Evolutionary conservation across 2,329 filamentous ascomycete genomes (phyloP).

Genomic region (Fusarium clavum): DNA sequence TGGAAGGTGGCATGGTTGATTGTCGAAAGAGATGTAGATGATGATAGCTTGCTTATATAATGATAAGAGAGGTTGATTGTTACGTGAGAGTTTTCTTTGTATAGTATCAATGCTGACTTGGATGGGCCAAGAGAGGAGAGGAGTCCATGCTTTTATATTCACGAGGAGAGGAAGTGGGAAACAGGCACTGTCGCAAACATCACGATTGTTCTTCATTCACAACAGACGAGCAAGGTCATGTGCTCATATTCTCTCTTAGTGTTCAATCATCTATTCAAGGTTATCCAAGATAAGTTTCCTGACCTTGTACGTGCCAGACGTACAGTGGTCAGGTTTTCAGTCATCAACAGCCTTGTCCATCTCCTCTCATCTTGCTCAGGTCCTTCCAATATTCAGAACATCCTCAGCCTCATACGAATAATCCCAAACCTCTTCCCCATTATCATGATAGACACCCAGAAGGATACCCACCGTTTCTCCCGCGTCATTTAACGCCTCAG

Average conservation of each 20-base stretch:
- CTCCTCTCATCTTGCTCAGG: too few relatives aligned
- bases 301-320: not conserved
- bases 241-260: not conserved
- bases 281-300: not conserved
- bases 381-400: not conserved
- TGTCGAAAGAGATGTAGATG: not conserved
- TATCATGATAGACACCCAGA: not conserved
- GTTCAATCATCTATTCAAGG: too few relatives aligned
- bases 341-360: not conserved
- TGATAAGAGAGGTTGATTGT: not conserved
- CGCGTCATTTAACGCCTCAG: not conserved
- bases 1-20: not conserved
- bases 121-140: too few relatives aligned
- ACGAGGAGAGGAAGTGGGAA: not conserved
- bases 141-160: not conserved
- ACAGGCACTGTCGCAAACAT: not conserved
- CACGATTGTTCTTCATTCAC: not conserved
- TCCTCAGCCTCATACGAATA: not conserved
- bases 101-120: not conserved
- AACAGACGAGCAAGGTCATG: not conserved
- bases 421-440: too few relatives aligned
- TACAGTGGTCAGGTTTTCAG: not conserved
- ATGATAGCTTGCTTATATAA: not conserved
- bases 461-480: not conserved
- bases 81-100: not conserved